A percentile compares a stretch with the other conserved stretches of the same genome.
Evolutionary conservation across 345 rosid genomes (phyloP).

Genomic region (Mallotus nudiflorus): DNA sequence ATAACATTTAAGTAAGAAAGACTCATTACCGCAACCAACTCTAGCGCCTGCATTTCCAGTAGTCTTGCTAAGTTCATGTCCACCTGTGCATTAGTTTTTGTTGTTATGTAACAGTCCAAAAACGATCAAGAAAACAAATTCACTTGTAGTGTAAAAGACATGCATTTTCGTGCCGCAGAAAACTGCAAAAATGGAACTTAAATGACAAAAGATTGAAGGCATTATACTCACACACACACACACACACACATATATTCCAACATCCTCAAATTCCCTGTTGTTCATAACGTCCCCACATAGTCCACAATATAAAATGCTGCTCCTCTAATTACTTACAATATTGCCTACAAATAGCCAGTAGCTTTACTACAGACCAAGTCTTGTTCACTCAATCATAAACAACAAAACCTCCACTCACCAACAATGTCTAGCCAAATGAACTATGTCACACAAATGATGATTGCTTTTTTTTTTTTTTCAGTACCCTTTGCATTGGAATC

Average conservation of each 20-base stretch:
- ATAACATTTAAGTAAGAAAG: background rate
- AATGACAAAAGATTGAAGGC: background rate
- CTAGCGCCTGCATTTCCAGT: conserved; percentile 96
- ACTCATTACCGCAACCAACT: conserved; percentile 75
- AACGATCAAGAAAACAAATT: background rate
- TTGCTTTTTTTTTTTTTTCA: background rate
- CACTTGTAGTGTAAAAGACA: background rate
- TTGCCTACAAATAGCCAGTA: background rate
- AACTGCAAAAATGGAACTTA: background rate
- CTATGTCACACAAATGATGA: background rate
- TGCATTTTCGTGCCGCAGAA: background rate
- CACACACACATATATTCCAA: background rate
- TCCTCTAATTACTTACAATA: background rate
- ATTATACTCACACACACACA: background rate
- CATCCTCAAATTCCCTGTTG: background rate
- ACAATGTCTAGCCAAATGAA: background rate
- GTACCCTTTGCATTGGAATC: background rate
- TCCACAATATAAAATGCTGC: background rate
- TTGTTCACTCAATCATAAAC: background rate
- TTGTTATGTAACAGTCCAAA: conserved; percentile 3
- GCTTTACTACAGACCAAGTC: background rate
- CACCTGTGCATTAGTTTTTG: conserved; percentile 45
- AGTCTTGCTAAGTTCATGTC: conserved; percentile 86
- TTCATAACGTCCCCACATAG: background rate
- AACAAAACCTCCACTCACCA: background rate